Percentiles rank a stretch among this genome's conserved stretches.
phyloP scores from a whole-genome alignment of 495 filamentous ascomycete species.

The Cercophora newfieldiana region DNA sequence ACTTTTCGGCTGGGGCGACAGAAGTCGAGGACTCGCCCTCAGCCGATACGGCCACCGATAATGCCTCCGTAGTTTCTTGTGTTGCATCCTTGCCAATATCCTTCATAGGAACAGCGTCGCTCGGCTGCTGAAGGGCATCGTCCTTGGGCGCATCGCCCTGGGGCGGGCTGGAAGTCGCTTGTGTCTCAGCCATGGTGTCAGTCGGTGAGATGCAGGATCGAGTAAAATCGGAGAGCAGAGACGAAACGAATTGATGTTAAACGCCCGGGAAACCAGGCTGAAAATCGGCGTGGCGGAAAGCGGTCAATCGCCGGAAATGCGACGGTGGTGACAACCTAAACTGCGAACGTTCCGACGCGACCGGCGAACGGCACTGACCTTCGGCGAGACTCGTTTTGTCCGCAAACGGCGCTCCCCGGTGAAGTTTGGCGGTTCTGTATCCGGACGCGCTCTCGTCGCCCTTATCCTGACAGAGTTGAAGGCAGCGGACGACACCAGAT shows the following conservation, averaged over 20 bases:
- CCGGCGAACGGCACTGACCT: slow-evolving; percentile 1
- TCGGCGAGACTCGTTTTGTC: not conserved
- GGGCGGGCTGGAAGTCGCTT: not conserved
- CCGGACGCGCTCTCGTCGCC: slow-evolving; percentile 1
- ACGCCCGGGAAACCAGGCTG: not conserved
- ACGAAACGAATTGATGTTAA: not conserved
- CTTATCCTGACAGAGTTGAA: not conserved
- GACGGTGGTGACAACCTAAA: not conserved
- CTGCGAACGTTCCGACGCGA: slow-evolving; percentile 13
- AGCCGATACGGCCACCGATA: slow-evolving; percentile 8
- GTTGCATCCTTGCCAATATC: slow-evolving; percentile 14
- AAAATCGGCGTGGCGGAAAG: not conserved
- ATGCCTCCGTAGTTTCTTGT: slow-evolving; percentile 9
- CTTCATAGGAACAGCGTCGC: slow-evolving; percentile 22
- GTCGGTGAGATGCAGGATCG: not conserved
- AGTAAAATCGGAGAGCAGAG: not conserved
- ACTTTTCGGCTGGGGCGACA: not conserved
- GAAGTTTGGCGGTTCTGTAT: not conserved
- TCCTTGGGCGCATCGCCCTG: slow-evolving; percentile 1
- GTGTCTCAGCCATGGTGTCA: slow-evolving; percentile 20
- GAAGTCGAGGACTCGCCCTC: slow-evolving; percentile 4
- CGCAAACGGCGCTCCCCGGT: slow-evolving; percentile 3
- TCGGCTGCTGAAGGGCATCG: slow-evolving; percentile 19
- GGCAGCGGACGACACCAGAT: not conserved
- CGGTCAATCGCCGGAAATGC: slow-evolving; percentile 2